A percentile compares a stretch with the other conserved stretches of the same genome.
phyloP scores from a whole-genome alignment of 768 basidiomycete genomes.

The Peribolospora kevripleyi region DNA sequence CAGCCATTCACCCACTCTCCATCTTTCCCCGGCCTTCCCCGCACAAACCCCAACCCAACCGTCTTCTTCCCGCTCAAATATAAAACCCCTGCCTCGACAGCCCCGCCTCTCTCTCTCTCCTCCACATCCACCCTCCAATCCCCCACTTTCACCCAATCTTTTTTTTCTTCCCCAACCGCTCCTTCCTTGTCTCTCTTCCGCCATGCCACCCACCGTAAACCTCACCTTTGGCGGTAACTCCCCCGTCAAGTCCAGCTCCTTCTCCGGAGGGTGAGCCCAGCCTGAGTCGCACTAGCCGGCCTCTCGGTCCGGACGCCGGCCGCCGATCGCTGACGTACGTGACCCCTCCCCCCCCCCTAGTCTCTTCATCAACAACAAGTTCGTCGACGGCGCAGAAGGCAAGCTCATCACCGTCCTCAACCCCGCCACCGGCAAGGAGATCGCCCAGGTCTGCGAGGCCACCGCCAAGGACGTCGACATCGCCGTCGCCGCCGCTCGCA shows the following conservation, averaged over 20 bases:
- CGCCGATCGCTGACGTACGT: neutral
- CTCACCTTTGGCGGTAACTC: conserved; percentile 12
- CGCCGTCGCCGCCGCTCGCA: conserved; percentile 44
- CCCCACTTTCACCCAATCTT: too few species aligned
- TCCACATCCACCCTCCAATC: too few species aligned
- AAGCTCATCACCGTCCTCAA: conserved; percentile 32
- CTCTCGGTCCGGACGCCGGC: neutral
- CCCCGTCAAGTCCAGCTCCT: neutral
- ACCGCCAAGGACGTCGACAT: conserved; percentile 40
- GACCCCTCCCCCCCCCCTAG: conserved; percentile 29
- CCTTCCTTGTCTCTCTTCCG: too few species aligned
- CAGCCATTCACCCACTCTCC: too few species aligned
- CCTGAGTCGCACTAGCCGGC: neutral
- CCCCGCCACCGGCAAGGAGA: conserved; percentile 37
- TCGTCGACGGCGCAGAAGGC: conserved; percentile 30
- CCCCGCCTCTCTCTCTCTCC: too few species aligned
- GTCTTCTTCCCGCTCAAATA: too few species aligned
- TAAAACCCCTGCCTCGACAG: too few species aligned
- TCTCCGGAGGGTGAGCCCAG: conserved; percentile 1
- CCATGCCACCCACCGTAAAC: conserved; percentile 4
- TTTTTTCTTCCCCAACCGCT: too few species aligned
- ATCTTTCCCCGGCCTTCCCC: too few species aligned
- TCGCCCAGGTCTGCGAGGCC: conserved; percentile 22
- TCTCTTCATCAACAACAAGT: conserved; percentile 48
- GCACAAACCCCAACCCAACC: too few species aligned